These are phyloP conservation scores for Metarhizium brunneum DNA, from an alignment of 2,329 filamentous ascomycete genomes.

Conservation along the genomic window DNA sequence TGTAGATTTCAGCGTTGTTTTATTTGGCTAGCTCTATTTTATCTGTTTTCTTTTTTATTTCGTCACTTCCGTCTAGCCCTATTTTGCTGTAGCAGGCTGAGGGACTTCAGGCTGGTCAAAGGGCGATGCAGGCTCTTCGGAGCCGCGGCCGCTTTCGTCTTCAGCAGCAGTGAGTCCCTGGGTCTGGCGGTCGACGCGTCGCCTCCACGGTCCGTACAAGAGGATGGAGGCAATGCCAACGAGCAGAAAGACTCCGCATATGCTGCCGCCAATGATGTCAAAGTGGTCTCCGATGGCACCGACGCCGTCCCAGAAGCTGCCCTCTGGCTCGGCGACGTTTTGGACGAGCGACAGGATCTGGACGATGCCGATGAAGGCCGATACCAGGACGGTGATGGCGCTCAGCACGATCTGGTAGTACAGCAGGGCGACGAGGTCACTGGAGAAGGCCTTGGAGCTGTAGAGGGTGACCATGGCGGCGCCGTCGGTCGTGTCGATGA, in stretches of 20 bases:
- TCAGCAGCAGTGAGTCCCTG: constrained; percentile 7
- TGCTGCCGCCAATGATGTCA: constrained; percentile 75
- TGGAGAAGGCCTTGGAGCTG: constrained; percentile 66
- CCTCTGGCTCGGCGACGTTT: constrained; percentile 63
- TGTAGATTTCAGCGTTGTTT: background rate
- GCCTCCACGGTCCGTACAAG: constrained; percentile 71
- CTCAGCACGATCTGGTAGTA: constrained; percentile 92
- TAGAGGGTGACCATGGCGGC: constrained; percentile 94
- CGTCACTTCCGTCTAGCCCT: background rate
- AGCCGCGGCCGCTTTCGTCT: background rate
- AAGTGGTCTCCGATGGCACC: constrained; percentile 68
- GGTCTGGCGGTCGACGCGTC: constrained; percentile 26
- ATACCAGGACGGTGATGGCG: constrained; percentile 71
- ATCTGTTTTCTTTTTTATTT: no score
- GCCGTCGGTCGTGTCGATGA: constrained; percentile 86
- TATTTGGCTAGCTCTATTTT: background rate
- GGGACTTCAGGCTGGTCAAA: background rate
- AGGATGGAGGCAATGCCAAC: constrained; percentile 66
- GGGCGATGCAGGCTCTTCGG: background rate
- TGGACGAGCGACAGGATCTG: constrained; percentile 73
- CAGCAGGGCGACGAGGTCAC: constrained; percentile 78
- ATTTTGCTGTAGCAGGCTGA: background rate
- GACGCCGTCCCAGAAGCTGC: constrained; percentile 87
- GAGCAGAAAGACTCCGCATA: constrained; percentile 76
- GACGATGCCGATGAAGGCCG: constrained; percentile 75